Percentiles rank a stretch among this genome's conserved stretches.
These are phyloP conservation scores for Daldinia caldariorum DNA, from an alignment of 495 filamentous ascomycete species.

Conservation along the genomic window DNA sequence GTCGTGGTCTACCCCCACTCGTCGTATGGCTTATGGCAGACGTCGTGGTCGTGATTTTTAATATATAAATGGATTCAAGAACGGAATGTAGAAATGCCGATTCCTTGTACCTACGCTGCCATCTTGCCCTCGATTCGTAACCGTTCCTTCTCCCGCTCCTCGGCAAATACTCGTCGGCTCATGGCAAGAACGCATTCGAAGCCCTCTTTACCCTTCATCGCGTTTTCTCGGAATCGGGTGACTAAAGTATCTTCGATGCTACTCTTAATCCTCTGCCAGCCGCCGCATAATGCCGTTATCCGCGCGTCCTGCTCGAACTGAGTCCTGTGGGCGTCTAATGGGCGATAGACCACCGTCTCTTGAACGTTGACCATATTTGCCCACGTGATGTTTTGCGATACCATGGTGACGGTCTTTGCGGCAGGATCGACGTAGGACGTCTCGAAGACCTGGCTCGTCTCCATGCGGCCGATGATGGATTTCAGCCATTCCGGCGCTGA, in stretches of 20 bases:
- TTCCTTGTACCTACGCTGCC: constrained; percentile 28
- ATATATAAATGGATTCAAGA: not conserved
- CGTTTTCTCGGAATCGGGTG: constrained; percentile 90
- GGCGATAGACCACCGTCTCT: constrained; percentile 88
- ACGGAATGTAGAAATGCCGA: not conserved
- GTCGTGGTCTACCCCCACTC: constrained; percentile 41
- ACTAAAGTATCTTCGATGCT: constrained; percentile 92
- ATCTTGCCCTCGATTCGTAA: constrained; percentile 40
- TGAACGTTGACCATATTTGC: constrained; percentile 86
- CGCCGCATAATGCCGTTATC: constrained; percentile 93
- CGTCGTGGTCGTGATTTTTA: constrained; percentile 3
- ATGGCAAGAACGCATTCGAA: constrained; percentile 95
- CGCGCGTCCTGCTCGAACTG: constrained; percentile 86
- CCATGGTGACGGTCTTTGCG: constrained; percentile 89
- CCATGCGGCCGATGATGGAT: constrained; percentile 73
- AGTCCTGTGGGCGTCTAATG: constrained; percentile 70
- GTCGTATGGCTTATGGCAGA: constrained; percentile 19
- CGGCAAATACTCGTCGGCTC: constrained; percentile 89
- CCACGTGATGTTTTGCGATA: constrained; percentile 89
- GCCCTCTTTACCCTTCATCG: constrained; percentile 84
- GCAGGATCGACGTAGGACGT: constrained; percentile 89
- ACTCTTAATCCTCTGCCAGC: constrained; percentile 94
- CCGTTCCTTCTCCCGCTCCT: constrained; percentile 77
- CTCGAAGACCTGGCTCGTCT: constrained; percentile 89
- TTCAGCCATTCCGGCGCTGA: constrained; percentile 87